phyloP scores from a whole-genome alignment of 768 basidiomycete genomes.

The Amanita rimosa region DNA sequence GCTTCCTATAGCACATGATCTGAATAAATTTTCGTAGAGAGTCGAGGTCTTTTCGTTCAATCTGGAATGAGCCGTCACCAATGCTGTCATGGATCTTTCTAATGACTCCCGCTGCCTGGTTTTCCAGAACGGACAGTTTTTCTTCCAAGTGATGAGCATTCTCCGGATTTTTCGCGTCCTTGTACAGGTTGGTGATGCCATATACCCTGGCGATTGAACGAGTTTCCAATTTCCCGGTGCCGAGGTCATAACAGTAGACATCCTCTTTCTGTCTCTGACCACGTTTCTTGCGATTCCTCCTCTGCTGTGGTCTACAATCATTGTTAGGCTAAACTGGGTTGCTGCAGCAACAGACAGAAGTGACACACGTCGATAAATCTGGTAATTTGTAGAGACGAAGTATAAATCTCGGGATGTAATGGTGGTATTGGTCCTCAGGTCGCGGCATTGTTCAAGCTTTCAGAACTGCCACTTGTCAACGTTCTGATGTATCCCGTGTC shows the following conservation, averaged over 20 bases:
- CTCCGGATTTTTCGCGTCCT: constrained; percentile 9
- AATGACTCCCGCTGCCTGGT: constrained; percentile 14
- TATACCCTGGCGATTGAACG: background rate
- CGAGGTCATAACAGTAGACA: background rate
- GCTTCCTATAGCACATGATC: constrained; percentile 21
- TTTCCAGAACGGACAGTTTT: constrained; percentile 18
- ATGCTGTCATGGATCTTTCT: constrained; percentile 9
- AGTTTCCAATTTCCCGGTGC: background rate
- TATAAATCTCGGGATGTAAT: constrained; percentile 3
- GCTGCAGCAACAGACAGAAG: background rate
- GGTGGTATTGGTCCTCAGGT: background rate
- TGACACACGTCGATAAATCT: background rate
- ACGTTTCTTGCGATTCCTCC: background rate
- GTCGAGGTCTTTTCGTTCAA: constrained; percentile 18
- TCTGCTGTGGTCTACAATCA: background rate
- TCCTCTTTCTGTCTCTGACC: background rate
- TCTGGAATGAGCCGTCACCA: constrained; percentile 3
- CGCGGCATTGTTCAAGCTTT: background rate
- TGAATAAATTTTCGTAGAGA: constrained; percentile 24
- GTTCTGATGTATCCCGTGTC: background rate
- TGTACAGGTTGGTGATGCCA: background rate
- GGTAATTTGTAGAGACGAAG: background rate
- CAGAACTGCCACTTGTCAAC: background rate
- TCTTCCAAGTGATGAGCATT: constrained; percentile 19
- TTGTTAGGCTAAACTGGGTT: background rate